Conservation (phyloP, 2,329 filamentous ascomycete species). For the Cladosporium sp. region DNA sequence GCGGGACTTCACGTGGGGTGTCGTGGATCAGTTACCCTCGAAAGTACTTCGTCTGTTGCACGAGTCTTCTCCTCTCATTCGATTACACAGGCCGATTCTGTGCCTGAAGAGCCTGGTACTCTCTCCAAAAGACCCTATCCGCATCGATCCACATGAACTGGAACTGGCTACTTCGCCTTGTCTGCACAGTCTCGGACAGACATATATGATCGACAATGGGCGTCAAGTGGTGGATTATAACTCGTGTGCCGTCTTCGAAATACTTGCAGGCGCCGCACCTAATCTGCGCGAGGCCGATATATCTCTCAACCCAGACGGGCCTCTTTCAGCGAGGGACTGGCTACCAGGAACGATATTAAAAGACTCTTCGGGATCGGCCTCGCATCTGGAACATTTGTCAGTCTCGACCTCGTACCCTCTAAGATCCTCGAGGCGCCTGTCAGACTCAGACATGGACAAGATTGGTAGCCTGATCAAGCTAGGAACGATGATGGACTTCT, state of each 20-base stretch:
- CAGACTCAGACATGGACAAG: background rate
- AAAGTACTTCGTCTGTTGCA: background rate
- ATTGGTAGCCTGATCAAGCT: background rate
- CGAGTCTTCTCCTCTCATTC: background rate
- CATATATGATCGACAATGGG: background rate
- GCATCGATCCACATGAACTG: slow-evolving; percentile 8
- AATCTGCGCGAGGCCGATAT: background rate
- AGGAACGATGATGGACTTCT: background rate
- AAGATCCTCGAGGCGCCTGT: background rate
- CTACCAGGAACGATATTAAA: background rate
- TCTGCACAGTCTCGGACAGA: background rate
- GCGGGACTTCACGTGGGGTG: background rate
- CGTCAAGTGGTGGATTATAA: background rate
- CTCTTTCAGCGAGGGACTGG: background rate
- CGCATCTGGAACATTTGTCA: background rate
- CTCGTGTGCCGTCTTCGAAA: background rate
- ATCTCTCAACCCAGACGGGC: background rate
- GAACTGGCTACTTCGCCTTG: slow-evolving; percentile 9
- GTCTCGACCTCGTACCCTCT: background rate
- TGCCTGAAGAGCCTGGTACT: slow-evolving; percentile 1
- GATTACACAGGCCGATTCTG: background rate
- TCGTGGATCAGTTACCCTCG: background rate
- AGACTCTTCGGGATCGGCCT: background rate
- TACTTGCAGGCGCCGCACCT: background rate
- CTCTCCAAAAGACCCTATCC: slow-evolving; percentile 1